Conservation (phyloP, 2,329 filamentous ascomycete genomes). For the Zymoseptoria tritici region DNA sequence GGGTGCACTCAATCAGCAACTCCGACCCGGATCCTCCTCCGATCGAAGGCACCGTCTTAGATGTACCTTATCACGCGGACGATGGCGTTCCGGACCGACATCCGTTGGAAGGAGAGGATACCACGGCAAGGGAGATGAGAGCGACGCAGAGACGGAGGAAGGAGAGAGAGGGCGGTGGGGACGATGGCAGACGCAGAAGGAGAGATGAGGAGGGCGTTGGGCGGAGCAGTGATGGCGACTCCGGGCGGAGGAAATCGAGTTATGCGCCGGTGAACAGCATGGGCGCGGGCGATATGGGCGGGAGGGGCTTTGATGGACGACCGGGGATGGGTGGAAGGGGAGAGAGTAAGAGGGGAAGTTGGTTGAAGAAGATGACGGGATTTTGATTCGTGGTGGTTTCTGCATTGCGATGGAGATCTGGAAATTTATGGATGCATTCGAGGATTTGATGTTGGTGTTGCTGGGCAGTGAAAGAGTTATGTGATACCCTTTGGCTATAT, state of each 20-base stretch:
- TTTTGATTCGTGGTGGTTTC: conserved; percentile 1
- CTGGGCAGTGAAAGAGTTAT: not conserved
- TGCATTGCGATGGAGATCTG: not conserved
- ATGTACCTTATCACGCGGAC: conserved; percentile 28
- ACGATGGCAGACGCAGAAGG: conserved; percentile 18
- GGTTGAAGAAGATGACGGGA: conserved; percentile 42
- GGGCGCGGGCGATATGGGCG: conserved; percentile 30
- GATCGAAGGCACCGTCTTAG: conserved; percentile 41
- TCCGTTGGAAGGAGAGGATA: conserved; percentile 17
- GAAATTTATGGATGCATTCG: not conserved
- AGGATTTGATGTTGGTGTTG: too few relatives aligned
- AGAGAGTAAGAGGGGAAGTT: conserved; percentile 35
- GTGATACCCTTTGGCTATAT: not conserved
- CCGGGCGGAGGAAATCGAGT: conserved; percentile 20
- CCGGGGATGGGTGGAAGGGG: conserved; percentile 27
- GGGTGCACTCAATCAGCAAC: conserved; percentile 41
- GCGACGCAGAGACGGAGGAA: conserved; percentile 18
- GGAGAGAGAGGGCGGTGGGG: conserved; percentile 15
- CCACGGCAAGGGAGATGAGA: conserved; percentile 27
- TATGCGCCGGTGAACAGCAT: conserved; percentile 25
- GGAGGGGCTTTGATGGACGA: conserved; percentile 36
- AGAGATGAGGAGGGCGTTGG: conserved; percentile 18
- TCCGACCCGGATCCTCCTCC: conserved; percentile 42
- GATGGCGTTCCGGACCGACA: conserved; percentile 20
- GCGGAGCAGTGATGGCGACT: conserved; percentile 30